These are phyloP conservation scores for Globisporangium apiculatum DNA, from an alignment of 352 stramenopile species.

Conservation along the genomic window DNA sequence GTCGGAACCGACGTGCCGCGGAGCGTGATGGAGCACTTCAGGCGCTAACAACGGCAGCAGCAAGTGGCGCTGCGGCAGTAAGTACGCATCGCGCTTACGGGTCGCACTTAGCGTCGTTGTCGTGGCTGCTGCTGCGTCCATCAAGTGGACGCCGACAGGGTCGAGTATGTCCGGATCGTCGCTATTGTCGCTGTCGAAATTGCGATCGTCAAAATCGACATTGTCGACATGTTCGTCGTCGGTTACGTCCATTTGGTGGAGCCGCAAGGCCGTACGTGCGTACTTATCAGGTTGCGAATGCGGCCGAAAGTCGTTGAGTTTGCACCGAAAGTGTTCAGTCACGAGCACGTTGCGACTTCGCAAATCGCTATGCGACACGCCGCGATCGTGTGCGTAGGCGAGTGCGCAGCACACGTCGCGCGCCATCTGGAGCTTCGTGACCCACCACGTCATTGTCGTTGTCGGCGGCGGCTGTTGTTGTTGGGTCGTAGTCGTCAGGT, in stretches of 20 bases:
- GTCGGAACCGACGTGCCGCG: conserved; percentile 29
- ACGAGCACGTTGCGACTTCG: conserved; percentile 67
- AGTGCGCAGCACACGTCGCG: conserved; percentile 49
- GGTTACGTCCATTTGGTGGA: conserved; percentile 12
- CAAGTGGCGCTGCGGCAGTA: conserved; percentile 7
- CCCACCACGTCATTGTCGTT: conserved; percentile 21
- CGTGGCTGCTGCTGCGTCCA: conserved; percentile 15
- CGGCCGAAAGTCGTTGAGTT: conserved; percentile 50
- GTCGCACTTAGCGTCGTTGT: neutral
- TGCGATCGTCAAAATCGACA: conserved; percentile 3
- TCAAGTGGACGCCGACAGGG: conserved; percentile 27
- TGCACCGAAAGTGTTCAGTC: conserved; percentile 42
- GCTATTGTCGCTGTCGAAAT: neutral
- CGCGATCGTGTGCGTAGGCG: conserved; percentile 40
- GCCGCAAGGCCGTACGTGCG: conserved; percentile 8
- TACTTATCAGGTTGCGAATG: conserved; percentile 26
- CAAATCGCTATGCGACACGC: conserved; percentile 51
- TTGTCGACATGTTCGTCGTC: conserved; percentile 11
- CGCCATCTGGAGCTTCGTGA: conserved; percentile 49
- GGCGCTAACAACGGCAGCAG: conserved; percentile 36
- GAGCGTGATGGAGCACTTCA: conserved; percentile 31
- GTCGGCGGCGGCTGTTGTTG: conserved; percentile 8
- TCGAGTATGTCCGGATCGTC: conserved; percentile 22
- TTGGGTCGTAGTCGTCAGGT: conserved; percentile 5
- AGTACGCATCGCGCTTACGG: conserved; percentile 3